Conservation (phyloP, 2,329 filamentous ascomycete species). For the Cercospora nicotianae region DNA sequence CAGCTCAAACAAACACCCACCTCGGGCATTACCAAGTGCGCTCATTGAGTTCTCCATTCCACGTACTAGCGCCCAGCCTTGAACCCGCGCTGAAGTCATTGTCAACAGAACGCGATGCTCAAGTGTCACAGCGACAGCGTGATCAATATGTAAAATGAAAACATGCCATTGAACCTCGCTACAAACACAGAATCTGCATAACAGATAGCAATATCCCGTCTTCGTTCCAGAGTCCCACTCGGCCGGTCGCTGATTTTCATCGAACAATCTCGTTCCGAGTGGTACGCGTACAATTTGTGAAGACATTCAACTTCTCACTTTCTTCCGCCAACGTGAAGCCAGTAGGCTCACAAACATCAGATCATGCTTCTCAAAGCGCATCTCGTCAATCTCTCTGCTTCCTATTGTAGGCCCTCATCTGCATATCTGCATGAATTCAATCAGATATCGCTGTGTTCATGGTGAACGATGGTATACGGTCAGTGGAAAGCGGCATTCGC, state of each 20-base stretch:
- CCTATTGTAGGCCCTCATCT: conserved; percentile 1
- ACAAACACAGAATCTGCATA: conserved; percentile 12
- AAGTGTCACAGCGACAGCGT: not conserved
- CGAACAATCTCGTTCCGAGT: not conserved
- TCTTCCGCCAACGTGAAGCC: not conserved
- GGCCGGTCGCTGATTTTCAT: conserved; percentile 5
- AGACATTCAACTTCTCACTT: conserved; percentile 1
- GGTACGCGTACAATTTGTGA: conserved; percentile 15
- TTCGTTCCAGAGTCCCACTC: conserved; percentile 36
- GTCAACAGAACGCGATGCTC: not conserved
- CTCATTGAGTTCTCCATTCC: not conserved
- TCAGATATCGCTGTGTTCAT: conserved; percentile 8
- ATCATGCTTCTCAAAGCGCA: conserved; percentile 18
- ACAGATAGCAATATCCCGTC: conserved; percentile 13
- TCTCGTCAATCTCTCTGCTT: conserved; percentile 9
- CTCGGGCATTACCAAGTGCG: not conserved
- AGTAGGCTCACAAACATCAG: not conserved
- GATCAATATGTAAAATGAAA: not conserved
- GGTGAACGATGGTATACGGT: conserved; percentile 30
- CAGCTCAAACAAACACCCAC: not conserved
- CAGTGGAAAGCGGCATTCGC: conserved; percentile 22
- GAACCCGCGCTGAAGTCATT: not conserved
- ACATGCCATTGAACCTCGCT: conserved; percentile 5
- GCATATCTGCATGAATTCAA: conserved; percentile 2
- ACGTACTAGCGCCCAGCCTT: not conserved